Conservation (phyloP, 208 protist genomes). For the Borovskyia barvae region DNA sequence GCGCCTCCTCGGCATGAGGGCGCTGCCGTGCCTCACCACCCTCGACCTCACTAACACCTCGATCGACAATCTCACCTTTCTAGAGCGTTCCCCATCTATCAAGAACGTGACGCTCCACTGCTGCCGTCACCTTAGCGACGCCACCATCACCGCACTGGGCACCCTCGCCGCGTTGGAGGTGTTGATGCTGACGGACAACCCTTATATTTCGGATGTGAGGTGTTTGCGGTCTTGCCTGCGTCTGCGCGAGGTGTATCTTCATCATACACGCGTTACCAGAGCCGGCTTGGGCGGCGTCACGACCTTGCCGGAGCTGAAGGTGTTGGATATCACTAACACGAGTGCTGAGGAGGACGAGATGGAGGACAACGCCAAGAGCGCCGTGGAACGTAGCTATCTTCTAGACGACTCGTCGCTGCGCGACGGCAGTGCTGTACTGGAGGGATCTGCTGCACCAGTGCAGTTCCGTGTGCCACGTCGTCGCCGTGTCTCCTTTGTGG, state of each 20-base stretch:
- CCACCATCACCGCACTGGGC: slow-evolving; percentile 15
- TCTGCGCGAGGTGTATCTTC: slow-evolving; percentile 40
- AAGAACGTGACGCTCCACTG: slow-evolving; percentile 28
- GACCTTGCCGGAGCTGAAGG: slow-evolving; percentile 33
- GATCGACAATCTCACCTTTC: slow-evolving; percentile 46
- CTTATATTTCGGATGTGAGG: slow-evolving; percentile 43
- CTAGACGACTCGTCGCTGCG: slow-evolving; percentile 22
- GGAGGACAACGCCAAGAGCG: slow-evolving; percentile 1
- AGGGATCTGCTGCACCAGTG: slow-evolving; percentile 26
- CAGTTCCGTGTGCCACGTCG: slow-evolving; percentile 45
- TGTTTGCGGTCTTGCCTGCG: slow-evolving; percentile 28
- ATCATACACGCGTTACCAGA: slow-evolving; percentile 41
- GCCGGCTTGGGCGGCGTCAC: slow-evolving; percentile 32
- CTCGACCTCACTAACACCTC: slow-evolving; percentile 51
- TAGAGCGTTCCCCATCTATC: slow-evolving; percentile 32
- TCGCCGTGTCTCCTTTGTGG: slow-evolving; percentile 41
- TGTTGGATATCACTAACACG: slow-evolving; percentile 43
- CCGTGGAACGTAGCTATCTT: slow-evolving; percentile 6
- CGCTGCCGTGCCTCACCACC: slow-evolving; percentile 29
- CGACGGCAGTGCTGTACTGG: slow-evolving; percentile 33
- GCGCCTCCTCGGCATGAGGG: slow-evolving; percentile 28
- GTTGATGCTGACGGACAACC: slow-evolving; percentile 48
- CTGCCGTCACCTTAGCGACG: slow-evolving; percentile 38
- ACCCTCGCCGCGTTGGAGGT: slow-evolving; percentile 31
- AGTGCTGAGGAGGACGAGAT: slow-evolving; percentile 39